phyloP scores from a whole-genome alignment of 1,284 basidiomycete genomes.

The Sporisorium sorghi region DNA sequence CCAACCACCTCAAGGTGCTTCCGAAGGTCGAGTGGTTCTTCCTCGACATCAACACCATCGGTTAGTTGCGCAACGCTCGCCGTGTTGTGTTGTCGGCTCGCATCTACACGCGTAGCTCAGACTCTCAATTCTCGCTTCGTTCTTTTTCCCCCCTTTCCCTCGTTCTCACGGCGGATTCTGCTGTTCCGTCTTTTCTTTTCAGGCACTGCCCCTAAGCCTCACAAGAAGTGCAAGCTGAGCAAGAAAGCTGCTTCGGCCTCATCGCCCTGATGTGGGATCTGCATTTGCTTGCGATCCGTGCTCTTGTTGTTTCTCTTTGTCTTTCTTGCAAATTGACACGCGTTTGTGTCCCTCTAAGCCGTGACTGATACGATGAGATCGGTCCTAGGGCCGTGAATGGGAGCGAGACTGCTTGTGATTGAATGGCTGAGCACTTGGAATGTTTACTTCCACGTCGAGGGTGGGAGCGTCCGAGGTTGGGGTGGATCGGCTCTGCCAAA shows the following conservation, averaged over 20 bases:
- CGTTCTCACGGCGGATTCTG: too few relatives aligned
- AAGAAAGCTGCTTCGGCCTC: neutral
- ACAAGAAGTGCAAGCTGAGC: neutral
- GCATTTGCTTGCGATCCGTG: neutral
- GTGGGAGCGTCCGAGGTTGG: neutral
- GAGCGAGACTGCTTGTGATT: neutral
- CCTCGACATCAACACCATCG: conserved; percentile 45
- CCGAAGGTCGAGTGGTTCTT: conserved; percentile 43
- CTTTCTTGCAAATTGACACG: neutral
- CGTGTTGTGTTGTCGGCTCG: neutral
- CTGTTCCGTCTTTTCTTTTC: neutral
- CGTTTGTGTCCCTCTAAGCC: neutral
- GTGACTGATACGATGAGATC: neutral
- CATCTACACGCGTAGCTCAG: conserved; percentile 13
- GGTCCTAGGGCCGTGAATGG: neutral
- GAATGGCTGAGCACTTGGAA: neutral
- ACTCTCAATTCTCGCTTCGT: neutral
- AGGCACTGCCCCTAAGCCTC: neutral
- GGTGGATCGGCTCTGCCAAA: neutral
- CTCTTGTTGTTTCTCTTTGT: neutral
- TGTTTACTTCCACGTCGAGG: too few relatives aligned
- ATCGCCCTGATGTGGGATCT: neutral
- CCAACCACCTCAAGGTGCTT: neutral
- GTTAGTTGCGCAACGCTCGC: conserved; percentile 1
- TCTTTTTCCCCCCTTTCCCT: neutral